phyloP scores from a whole-genome alignment of 768 basidiomycete species.

The Gelatoporia subvermispora region DNA sequence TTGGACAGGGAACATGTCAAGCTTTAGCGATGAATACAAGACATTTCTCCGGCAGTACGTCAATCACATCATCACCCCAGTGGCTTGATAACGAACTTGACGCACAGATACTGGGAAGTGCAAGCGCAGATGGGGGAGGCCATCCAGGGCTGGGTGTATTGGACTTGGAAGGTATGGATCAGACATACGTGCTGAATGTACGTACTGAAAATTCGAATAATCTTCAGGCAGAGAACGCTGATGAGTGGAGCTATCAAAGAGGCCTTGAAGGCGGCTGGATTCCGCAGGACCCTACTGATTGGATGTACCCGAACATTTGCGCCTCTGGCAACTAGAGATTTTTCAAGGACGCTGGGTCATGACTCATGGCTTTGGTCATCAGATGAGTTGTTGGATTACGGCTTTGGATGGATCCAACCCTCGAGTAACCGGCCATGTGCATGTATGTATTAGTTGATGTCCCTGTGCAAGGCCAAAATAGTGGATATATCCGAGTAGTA shows the following conservation, averaged over 20 bases:
- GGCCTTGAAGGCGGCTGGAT: conserved; percentile 78
- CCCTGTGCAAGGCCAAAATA: too few species aligned
- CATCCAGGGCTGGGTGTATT: conserved; percentile 68
- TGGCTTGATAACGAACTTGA: conserved; percentile 6
- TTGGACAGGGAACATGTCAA: conserved; percentile 53
- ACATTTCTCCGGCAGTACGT: conserved; percentile 53
- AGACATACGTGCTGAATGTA: neutral
- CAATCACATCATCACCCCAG: neutral
- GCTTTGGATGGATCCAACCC: too few species aligned
- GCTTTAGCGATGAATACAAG: conserved; percentile 61
- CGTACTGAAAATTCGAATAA: neutral
- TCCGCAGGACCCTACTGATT: conserved; percentile 61
- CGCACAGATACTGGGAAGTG: conserved; percentile 67
- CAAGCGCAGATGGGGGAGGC: conserved; percentile 73
- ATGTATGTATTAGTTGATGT: too few species aligned
- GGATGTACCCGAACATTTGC: conserved; percentile 63
- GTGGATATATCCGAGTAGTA: too few species aligned
- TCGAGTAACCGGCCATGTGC: too few species aligned
- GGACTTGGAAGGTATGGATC: conserved; percentile 68
- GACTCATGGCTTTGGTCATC: too few species aligned
- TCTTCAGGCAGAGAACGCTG: conserved; percentile 54
- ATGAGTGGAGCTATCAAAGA: conserved; percentile 74
- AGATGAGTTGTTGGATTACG: too few species aligned
- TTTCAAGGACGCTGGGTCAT: too few species aligned
- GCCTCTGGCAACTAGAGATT: too few species aligned